Evolutionary conservation across 768 basidiomycete species (phyloP), one percentile per base, ranked within the genome.

Genomic region (Russula griseocarnosa): DNA sequence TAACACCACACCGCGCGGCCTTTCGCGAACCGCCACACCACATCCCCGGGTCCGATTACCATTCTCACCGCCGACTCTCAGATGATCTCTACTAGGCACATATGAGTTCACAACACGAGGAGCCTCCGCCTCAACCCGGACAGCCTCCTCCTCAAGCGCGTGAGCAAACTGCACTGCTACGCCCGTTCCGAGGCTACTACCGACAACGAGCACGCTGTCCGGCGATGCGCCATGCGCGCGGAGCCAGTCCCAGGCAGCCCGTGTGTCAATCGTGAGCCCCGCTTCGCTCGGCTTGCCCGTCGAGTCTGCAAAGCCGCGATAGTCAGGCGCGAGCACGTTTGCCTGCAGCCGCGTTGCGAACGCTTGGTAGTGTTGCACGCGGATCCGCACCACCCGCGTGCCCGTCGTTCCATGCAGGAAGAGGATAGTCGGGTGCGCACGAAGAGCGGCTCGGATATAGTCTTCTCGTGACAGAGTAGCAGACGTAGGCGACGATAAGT

Each of bases 351-450:
- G 82, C 1, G 85, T 81, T 0, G 89, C 81, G 69, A 87, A 86
- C 0, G 82, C 79, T 24, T 79, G 75, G 71, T 92, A 92, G 34
- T 86, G 80, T 20, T 79, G 79, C 20, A 94, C 78, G 7, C 95
- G 87, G 47, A 79, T 80, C 0, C 76, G 68, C 9, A 83, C 79
- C 0, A 90, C 92, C n/a, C 95, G 84, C 0, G 90, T 93, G 0
- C 80, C 95, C 1, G 86, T 87, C 66, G 96, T 96, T 18, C 96
- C 96, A 67, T 98, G 96, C 56, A 95, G 79, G 76, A 90, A 96
- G 24, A 98, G 78, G 22, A 96, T 77, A 0, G 89, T 94, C 0
- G 92, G 92, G 30, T 80, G 74, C 0, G 76, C 68, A 7, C 75
- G 74, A 18, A 94, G 74, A 1, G 91, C 87, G 16, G 75, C 67